Base-by-base conservation (phyloP, 495 filamentous ascomycete species). In the Neurospora sp. region DNA sequence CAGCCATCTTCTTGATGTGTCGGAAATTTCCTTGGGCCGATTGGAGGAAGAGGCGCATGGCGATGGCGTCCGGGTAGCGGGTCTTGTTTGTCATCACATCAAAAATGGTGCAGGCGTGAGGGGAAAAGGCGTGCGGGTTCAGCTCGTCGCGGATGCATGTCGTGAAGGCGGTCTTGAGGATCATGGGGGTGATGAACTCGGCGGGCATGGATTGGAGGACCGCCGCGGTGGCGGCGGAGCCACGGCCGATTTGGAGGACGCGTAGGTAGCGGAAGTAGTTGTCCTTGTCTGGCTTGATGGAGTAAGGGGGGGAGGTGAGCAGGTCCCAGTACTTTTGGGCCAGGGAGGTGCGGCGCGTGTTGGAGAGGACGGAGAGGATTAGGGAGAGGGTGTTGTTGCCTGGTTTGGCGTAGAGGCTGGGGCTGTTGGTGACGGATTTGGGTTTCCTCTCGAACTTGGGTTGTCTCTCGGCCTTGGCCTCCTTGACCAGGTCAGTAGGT, bases 321-420 rank as follows among this genome's bases (percentile, higher is more conserved):
- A 90, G 77, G 10, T 89, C 79, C 94, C 93, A 97, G 82, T 98
- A 97, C 16, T 83, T 82, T 38, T 82, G 79, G 14, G 89, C 90
- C 0, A 83, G 75, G 20, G 84, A 80, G 10, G 85, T 85, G 41
- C 83, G 81, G 20, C 84, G 78, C 23, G 89, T 85, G 18, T 84
- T 83, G 16, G 83, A 76, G 72, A 92, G 89, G 7, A 91, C 86
- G 69, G 89, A 81, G 54, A 96, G 75, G 38, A 95, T 77, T 16
- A 95, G 76, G 23, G 90, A 91, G 3, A 98, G 86, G 0, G 90
- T 91, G 75, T 89, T 89, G 74, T 87, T 90, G n/a, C 86, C 85
- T 0, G 92, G 89, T 5, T 76, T 76, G 2, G 91, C 86, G 72
- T 86, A 86, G 71, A 69, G 31, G 71, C 41, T 27, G 69, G 71